phyloP scores from a whole-genome alignment of 169 alveolate genomes.

The Eimeria sp. region DNA sequence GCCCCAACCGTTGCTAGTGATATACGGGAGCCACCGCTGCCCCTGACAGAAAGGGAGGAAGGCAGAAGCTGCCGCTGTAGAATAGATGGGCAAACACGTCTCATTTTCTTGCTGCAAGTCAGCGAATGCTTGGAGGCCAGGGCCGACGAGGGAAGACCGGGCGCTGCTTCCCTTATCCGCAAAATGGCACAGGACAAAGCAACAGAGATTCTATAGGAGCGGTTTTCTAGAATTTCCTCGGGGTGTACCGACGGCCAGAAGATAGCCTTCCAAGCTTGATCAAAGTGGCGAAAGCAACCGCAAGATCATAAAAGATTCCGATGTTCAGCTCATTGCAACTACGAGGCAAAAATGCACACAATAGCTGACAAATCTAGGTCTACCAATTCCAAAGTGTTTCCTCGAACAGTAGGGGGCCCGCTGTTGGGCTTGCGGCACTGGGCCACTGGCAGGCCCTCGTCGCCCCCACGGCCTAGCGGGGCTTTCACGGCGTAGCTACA shows the following conservation, averaged over 20 bases:
- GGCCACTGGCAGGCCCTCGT: conserved; percentile 9
- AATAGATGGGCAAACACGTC: conserved; percentile 9
- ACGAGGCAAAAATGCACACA: neutral
- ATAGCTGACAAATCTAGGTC: neutral
- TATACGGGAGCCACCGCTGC: neutral
- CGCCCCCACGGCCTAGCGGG: conserved; percentile 31
- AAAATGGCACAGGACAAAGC: neutral
- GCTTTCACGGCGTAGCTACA: neutral
- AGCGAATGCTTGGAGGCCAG: neutral
- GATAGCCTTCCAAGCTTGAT: neutral
- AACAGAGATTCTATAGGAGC: neutral
- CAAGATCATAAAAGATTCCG: neutral
- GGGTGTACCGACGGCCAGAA: neutral
- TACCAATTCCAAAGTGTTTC: neutral
- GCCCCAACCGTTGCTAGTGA: neutral
- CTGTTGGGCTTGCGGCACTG: neutral
- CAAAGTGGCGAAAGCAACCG: neutral
- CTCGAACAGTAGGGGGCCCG: too few relatives aligned
- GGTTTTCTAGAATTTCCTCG: neutral
- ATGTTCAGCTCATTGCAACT: neutral
- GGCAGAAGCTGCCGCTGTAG: conserved; percentile 25
- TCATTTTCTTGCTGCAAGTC: conserved; percentile 5
- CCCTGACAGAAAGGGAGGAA: neutral
- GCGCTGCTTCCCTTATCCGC: neutral
- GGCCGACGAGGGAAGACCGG: neutral